phyloP scores from a whole-genome alignment of 2,329 filamentous ascomycete species.

The Didymellaceae sp. region DNA sequence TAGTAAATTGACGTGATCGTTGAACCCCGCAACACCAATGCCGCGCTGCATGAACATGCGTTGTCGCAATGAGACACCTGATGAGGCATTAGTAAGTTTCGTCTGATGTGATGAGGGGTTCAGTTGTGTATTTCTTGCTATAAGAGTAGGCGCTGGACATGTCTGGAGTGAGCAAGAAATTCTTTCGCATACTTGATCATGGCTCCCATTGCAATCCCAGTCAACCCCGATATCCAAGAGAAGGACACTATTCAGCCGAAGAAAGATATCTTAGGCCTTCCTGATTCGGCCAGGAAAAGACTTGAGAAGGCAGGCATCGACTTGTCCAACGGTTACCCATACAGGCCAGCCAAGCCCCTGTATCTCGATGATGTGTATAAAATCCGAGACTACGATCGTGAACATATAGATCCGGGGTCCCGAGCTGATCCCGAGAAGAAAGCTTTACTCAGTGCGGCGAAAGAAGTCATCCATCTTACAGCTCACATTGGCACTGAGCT shows the following conservation, averaged over 20 bases:
- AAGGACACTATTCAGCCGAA: slow-evolving; percentile 66
- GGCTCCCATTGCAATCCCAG: slow-evolving; percentile 64
- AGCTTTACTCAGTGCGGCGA: slow-evolving; percentile 42
- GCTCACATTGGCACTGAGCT: slow-evolving; percentile 49
- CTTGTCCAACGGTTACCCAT: slow-evolving; percentile 73
- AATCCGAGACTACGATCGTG: slow-evolving; percentile 60
- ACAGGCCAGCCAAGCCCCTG: slow-evolving; percentile 69
- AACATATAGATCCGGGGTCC: slow-evolving; percentile 46
- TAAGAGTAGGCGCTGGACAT: slow-evolving; percentile 19
- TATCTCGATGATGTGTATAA: slow-evolving; percentile 73
- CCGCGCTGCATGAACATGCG: slow-evolving; percentile 9
- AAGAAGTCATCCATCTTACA: slow-evolving; percentile 52
- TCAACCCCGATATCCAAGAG: slow-evolving; percentile 56
- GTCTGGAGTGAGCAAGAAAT: neutral
- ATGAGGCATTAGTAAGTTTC: slow-evolving; percentile 24
- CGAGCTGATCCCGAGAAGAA: slow-evolving; percentile 61
- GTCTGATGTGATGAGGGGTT: slow-evolving; percentile 12
- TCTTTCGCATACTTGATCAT: slow-evolving; percentile 44
- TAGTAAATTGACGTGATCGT: slow-evolving; percentile 42
- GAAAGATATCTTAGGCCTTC: slow-evolving; percentile 70
- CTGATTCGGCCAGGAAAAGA: slow-evolving; percentile 62
- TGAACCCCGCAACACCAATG: slow-evolving; percentile 43
- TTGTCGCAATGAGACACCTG: slow-evolving; percentile 13
- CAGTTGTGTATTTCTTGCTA: slow-evolving; percentile 8
- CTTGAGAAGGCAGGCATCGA: slow-evolving; percentile 74